These are phyloP conservation scores for Talaromyces stipitatus DNA, from an alignment of 495 filamentous ascomycete species.

Conservation along the genomic window DNA sequence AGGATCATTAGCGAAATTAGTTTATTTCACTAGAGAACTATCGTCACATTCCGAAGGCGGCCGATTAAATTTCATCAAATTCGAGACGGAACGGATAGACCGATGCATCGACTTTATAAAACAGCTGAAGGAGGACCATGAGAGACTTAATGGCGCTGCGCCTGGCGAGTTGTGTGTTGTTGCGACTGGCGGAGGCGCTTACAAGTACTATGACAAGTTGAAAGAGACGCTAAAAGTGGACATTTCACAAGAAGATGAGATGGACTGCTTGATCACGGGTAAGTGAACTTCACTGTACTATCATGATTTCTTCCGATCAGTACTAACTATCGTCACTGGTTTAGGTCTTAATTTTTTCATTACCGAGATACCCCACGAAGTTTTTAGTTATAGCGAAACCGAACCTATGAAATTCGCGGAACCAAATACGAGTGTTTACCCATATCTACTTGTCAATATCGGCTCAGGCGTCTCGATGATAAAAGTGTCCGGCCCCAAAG, in stretches of 20 bases:
- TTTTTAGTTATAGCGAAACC: slow-evolving; percentile 88
- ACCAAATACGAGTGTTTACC: slow-evolving; percentile 71
- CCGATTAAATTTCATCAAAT: slow-evolving; percentile 86
- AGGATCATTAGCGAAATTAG: slow-evolving; percentile 87
- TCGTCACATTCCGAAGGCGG: slow-evolving; percentile 74
- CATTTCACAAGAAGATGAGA: slow-evolving; percentile 90
- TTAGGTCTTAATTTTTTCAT: slow-evolving; percentile 96
- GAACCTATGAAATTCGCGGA: slow-evolving; percentile 81
- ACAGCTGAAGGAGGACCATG: slow-evolving; percentile 69
- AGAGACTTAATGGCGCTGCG: slow-evolving; percentile 58
- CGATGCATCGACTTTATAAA: slow-evolving; percentile 86
- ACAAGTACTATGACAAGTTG: slow-evolving; percentile 90
- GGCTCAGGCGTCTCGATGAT: slow-evolving; percentile 99
- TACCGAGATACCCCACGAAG: slow-evolving; percentile 89
- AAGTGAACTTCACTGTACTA: slow-evolving; percentile 9
- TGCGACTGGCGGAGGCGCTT: slow-evolving; percentile 91
- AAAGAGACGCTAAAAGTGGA: slow-evolving; percentile 73
- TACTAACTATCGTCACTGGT: slow-evolving; percentile 5
- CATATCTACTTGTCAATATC: slow-evolving; percentile 96
- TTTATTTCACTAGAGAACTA: slow-evolving; percentile 90
- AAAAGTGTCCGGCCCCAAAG: slow-evolving; percentile 82
- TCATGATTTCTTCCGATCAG: too few species aligned
- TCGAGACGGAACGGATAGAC: slow-evolving; percentile 89
- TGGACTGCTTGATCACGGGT: slow-evolving; percentile 98
- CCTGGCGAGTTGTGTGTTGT: slow-evolving; percentile 72